Evolutionary conservation across 306 rosid species (phyloP).

Genomic region (Castanospermum australe): DNA sequence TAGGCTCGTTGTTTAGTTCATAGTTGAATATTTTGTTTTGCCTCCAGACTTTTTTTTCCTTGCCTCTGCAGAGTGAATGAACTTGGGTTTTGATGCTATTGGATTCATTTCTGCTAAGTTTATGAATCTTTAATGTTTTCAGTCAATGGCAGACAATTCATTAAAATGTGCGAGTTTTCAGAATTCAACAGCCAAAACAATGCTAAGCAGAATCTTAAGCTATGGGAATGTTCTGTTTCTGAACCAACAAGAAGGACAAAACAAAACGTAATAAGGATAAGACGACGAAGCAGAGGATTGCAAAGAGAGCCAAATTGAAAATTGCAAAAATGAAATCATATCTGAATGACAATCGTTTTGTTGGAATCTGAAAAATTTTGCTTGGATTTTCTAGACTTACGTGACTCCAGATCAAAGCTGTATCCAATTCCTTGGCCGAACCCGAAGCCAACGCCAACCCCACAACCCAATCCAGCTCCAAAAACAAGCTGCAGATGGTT

Average conservation of each 20-base stretch:
- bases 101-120: not conserved
- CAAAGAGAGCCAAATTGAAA: not conserved
- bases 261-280: not conserved
- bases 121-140: too few species aligned
- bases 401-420: slow-evolving; percentile 20
- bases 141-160: too few species aligned
- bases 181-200: not conserved
- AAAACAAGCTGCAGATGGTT: slow-evolving; percentile 35
- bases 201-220: too few species aligned
- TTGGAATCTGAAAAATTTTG: slow-evolving; percentile 27
- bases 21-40: not conserved
- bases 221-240: too few species aligned
- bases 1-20: not conserved
- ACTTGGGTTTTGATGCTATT: not conserved
- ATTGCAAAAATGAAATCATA: slow-evolving; percentile 13
- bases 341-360: slow-evolving; percentile 37
- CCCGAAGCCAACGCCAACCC: slow-evolving; percentile 44
- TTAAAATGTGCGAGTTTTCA: not conserved
- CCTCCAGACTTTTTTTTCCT: not conserved
- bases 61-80: not conserved
- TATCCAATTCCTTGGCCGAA: slow-evolving; percentile 53
- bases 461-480: slow-evolving; percentile 51
- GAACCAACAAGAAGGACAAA: not conserved
- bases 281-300: not conserved
- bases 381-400: slow-evolving; percentile 33